Base-by-base conservation (phyloP, 2,329 filamentous ascomycete genomes). In the Xylaria polymorpha region DNA sequence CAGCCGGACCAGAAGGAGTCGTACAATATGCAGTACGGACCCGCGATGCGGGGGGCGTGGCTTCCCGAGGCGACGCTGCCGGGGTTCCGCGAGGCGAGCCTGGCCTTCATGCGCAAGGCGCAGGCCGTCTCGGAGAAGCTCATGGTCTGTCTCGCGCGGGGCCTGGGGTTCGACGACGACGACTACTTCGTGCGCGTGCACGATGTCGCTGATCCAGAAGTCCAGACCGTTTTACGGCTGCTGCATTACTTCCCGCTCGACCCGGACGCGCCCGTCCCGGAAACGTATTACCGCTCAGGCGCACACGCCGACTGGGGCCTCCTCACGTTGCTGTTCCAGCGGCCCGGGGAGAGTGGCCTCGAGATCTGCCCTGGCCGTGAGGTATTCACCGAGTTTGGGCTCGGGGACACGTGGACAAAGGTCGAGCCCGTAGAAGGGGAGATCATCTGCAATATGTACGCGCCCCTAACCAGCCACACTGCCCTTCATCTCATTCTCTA, bases 351-450 rank as follows among this genome's bases (percentile, higher is more conserved):
- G 76, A 85, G 82, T 32, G 89, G 89, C 0, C 80, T 91, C 2
- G 89, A 91, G 75, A 90, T 91, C 64, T 91, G 88, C 73, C 89
- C 88, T 0, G 88, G 89, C 0, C 81, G 88, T 18, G 88, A 91
- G 76, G 85, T 83, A 3, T 84, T 86, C 8, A 90, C 88, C 0
- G 83, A 84, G 3, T 90, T 89, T 71, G 88, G 84, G 0, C 82
- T 85, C 55, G 87, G 87, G 1, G 88, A 91, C 73, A 79, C 78
- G 0, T 91, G 89, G 89, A 91, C 88, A 10, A 87, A 87, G 67
- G 84, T 91, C n/a, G 84, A 87, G 69, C 86, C 86, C 6, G 79
- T 76, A 1, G 80, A 81, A 0, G 86, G 84, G 0, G 85, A 85
- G 69, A 87, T 89, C 64, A 85, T 91, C 9, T 91, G 88, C 78